These are phyloP conservation scores for Phalaenopsis hybrid DNA, from an alignment of 116 monocot species.

Conservation along the genomic window DNA sequence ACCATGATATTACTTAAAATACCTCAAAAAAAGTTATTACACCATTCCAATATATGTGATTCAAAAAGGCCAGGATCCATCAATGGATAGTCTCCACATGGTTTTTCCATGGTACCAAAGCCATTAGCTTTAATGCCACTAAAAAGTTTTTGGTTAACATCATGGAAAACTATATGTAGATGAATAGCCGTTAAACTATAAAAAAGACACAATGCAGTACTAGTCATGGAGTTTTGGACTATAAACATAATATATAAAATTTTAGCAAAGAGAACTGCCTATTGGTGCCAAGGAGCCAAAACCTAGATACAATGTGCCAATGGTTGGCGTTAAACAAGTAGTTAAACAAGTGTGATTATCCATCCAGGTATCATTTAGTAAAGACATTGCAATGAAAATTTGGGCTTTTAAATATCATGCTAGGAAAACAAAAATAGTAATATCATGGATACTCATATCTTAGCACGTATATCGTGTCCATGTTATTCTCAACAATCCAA, in stretches of 20 bases:
- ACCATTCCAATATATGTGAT: background rate
- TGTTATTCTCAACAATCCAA: background rate
- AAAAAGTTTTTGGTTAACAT: background rate
- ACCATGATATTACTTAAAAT: background rate
- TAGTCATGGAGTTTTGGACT: background rate
- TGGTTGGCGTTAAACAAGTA: background rate
- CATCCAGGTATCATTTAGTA: background rate
- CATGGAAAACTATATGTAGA: background rate
- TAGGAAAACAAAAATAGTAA: too few relatives aligned
- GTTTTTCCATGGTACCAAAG: background rate
- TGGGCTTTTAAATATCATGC: too few relatives aligned
- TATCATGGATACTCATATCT: too few relatives aligned
- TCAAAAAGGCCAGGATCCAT: constrained; percentile 4
- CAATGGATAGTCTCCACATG: background rate
- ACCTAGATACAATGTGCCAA: background rate
- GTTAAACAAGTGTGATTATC: background rate
- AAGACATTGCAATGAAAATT: too few relatives aligned
- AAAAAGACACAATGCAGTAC: background rate
- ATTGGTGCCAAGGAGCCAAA: background rate
- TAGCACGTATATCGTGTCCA: background rate
- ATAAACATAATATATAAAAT: background rate
- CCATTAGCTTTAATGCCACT: background rate
- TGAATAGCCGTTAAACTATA: background rate
- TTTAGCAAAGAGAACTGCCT: background rate
- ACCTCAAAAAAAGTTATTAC: background rate